phyloP scores from a whole-genome alignment of 805 yeast species.

The Candida gorgasii region DNA sequence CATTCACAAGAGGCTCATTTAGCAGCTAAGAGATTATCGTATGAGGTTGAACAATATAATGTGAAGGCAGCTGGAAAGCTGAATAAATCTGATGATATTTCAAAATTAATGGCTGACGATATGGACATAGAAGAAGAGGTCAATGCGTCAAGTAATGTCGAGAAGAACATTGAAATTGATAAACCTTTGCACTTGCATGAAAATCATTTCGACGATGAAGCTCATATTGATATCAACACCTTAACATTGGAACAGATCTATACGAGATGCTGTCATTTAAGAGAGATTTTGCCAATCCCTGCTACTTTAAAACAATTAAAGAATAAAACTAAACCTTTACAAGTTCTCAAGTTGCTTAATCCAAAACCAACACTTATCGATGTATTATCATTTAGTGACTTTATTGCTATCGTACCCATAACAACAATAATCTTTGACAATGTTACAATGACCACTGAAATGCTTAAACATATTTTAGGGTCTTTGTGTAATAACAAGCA shows the following conservation, averaged over 20 bases:
- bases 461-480: conserved; percentile 51
- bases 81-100: conserved; percentile 8
- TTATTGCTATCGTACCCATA: conserved; percentile 56
- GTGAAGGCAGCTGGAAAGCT: conserved; percentile 13
- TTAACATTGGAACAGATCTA: conserved; percentile 51
- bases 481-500: conserved; percentile 44
- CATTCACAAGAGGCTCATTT: conserved; percentile 78
- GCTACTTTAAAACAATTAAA: conserved; percentile 67
- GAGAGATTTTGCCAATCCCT: conserved; percentile 91
- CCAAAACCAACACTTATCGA: conserved; percentile 62
- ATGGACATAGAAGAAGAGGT: conserved; percentile 21
- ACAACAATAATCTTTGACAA: conserved; percentile 58
- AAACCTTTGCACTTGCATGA: conserved; percentile 69
- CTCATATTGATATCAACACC: conserved; percentile 17
- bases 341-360: conserved; percentile 54
- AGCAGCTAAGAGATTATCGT: conserved; percentile 68
- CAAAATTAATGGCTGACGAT: conserved; percentile 6
- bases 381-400: conserved; percentile 57
- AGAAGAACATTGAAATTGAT: conserved; percentile 53
- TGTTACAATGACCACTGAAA: conserved; percentile 54
- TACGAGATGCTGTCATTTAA: conserved; percentile 87
- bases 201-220: conserved; percentile 44
- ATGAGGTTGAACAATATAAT: conserved; percentile 57
- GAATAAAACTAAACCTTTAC: conserved; percentile 50
- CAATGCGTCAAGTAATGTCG: neutral